Conservation (phyloP, 768 basidiomycete species). For the Amanita inopinata region DNA sequence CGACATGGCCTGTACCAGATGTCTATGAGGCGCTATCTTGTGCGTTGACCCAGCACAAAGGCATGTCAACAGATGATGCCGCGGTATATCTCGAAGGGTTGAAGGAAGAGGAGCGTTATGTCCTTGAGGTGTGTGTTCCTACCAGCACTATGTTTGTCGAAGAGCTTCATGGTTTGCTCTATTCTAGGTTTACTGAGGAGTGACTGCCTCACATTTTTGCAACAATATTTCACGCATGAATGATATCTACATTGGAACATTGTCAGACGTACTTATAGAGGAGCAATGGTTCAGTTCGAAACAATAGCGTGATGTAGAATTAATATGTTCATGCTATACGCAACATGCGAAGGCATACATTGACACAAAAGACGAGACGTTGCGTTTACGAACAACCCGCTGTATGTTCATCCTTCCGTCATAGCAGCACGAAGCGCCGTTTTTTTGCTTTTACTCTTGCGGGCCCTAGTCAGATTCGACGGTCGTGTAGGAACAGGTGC, state of each 20-base stretch:
- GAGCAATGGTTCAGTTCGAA: too few species aligned
- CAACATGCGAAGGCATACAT: not conserved
- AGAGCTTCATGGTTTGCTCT: not conserved
- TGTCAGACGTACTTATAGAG: too few species aligned
- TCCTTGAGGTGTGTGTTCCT: conserved; percentile 65
- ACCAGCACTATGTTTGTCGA: not conserved
- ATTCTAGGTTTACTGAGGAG: conserved; percentile 5
- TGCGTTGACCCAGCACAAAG: conserved; percentile 65
- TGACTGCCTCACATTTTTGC: not conserved
- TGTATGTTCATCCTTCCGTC: too few species aligned
- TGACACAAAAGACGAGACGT: too few species aligned
- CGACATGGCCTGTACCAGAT: conserved; percentile 99
- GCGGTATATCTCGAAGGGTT: conserved; percentile 77
- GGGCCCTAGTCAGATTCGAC: conserved; percentile 23
- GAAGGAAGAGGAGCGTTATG: conserved; percentile 97
- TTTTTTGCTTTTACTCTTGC: conserved; percentile 35
- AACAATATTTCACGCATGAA: not conserved
- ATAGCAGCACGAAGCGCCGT: conserved; percentile 24
- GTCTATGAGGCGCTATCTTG: conserved; percentile 89
- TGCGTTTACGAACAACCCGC: too few species aligned
- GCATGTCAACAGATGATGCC: conserved; percentile 52
- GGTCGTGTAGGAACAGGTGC: conserved; percentile 30
- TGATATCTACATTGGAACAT: not conserved
- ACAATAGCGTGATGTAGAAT: too few species aligned
- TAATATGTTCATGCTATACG: not conserved